These are phyloP conservation scores for Blastocystis sp. DNA, from an alignment of 352 stramenopile genomes.

Conservation along the genomic window DNA sequence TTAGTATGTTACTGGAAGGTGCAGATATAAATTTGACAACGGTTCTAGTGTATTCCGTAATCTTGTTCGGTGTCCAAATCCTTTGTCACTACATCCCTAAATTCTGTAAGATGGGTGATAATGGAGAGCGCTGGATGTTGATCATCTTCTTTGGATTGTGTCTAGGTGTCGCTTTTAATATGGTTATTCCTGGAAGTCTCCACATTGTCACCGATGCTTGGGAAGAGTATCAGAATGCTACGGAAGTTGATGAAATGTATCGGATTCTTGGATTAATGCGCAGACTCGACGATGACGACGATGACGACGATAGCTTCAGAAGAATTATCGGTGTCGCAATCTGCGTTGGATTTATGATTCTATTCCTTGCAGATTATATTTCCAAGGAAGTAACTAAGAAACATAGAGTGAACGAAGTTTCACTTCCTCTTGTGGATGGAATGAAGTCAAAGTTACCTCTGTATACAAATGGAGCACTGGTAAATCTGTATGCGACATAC, in stretches of 20 bases:
- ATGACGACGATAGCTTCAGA: conserved; percentile 42
- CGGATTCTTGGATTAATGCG: not conserved
- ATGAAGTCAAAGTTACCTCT: not conserved
- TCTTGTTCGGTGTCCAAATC: conserved; percentile 34
- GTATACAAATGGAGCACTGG: conserved; percentile 11
- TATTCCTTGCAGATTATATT: conserved; percentile 51
- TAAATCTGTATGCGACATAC: conserved; percentile 2
- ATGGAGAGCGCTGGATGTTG: conserved; percentile 30
- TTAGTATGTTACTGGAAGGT: conserved; percentile 22
- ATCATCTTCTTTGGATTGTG: conserved; percentile 46
- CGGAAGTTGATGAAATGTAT: not conserved
- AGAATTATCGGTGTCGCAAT: conserved; percentile 52
- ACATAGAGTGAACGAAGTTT: not conserved
- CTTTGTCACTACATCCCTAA: conserved; percentile 42
- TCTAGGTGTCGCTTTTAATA: conserved; percentile 37
- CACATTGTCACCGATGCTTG: conserved; percentile 33
- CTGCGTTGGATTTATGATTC: conserved; percentile 50
- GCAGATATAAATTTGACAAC: not conserved
- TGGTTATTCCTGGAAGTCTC: conserved; percentile 46
- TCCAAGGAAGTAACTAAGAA: conserved; percentile 53
- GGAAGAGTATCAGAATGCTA: conserved; percentile 4
- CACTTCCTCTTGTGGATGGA: not conserved
- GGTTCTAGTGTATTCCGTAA: not conserved
- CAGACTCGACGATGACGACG: not conserved
- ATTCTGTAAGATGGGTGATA: conserved; percentile 13